A percentile compares a stretch with the other conserved stretches of the same genome.
These are phyloP conservation scores for Pyrenochaeta sp. DNA, from an alignment of 2,329 filamentous ascomycete species.

Conservation along the genomic window DNA sequence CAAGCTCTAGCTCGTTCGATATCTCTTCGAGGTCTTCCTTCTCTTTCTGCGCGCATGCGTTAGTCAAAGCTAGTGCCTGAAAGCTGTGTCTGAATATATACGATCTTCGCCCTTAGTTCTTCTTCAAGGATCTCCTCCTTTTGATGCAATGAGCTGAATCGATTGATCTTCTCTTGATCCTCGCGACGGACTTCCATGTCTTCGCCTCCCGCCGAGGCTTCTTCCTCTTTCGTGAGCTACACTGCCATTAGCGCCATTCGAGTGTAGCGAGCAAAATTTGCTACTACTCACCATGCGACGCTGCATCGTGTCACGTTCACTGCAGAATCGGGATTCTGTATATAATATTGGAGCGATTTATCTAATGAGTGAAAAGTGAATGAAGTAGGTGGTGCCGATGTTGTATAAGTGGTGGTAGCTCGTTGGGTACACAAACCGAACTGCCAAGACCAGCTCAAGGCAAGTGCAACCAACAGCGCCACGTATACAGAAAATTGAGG, in stretches of 20 bases:
- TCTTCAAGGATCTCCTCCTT: slow-evolving; percentile 81
- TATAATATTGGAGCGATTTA: neutral
- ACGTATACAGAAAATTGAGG: neutral
- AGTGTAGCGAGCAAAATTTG: slow-evolving; percentile 9
- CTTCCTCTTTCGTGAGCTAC: slow-evolving; percentile 93
- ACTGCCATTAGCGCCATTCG: slow-evolving; percentile 21
- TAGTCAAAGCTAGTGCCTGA: neutral
- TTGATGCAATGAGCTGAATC: slow-evolving; percentile 93
- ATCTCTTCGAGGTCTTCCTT: slow-evolving; percentile 98
- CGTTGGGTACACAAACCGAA: neutral
- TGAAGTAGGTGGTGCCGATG: neutral
- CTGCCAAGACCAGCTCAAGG: neutral
- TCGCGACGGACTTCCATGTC: slow-evolving; percentile 95
- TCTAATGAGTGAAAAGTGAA: neutral
- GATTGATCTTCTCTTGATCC: slow-evolving; percentile 99
- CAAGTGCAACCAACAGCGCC: neutral
- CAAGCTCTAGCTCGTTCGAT: slow-evolving; percentile 87
- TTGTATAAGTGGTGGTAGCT: neutral
- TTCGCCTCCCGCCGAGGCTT: slow-evolving; percentile 74
- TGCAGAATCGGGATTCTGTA: neutral
- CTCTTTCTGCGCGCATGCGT: slow-evolving; percentile 75
- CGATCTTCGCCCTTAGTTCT: slow-evolving; percentile 80
- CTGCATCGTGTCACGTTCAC: slow-evolving; percentile 42
- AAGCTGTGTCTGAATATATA: slow-evolving; percentile 52
- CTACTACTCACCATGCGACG: slow-evolving; percentile 55